Conservation (phyloP, 208 protist species). For the Leptomonas pyrrhocoris region DNA sequence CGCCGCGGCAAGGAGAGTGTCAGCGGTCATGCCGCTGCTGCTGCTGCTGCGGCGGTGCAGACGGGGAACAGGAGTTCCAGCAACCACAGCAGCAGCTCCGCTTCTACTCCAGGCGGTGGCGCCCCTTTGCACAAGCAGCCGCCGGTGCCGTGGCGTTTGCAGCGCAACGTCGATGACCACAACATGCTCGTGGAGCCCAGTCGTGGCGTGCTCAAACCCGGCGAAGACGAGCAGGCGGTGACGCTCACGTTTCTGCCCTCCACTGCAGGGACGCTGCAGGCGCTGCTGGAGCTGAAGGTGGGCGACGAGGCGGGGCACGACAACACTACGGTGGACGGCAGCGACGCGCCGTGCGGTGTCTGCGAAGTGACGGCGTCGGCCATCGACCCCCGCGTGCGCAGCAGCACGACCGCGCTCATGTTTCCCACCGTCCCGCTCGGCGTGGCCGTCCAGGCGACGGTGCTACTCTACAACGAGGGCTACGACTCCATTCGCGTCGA, state of each 20-base stretch:
- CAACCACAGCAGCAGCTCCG: constrained; percentile 10
- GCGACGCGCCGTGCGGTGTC: constrained; percentile 52
- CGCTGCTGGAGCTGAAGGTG: constrained; percentile 56
- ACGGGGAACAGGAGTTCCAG: neutral
- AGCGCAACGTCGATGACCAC: constrained; percentile 9
- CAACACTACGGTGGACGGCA: neutral
- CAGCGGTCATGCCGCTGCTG: no score
- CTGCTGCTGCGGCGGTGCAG: neutral
- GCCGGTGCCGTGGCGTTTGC: constrained; percentile 29
- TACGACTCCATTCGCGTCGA: constrained; percentile 90
- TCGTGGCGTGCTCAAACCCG: constrained; percentile 46
- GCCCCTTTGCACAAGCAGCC: constrained; percentile 24
- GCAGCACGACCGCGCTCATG: constrained; percentile 77
- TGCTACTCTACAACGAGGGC: constrained; percentile 92
- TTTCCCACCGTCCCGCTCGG: constrained; percentile 91
- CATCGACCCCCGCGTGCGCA: constrained; percentile 73
- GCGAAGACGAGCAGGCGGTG: constrained; percentile 54
- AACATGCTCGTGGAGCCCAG: constrained; percentile 72
- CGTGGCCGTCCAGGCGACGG: constrained; percentile 55
- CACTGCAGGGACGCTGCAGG: constrained; percentile 33
- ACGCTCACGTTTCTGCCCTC: constrained; percentile 77
- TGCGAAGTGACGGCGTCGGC: constrained; percentile 65
- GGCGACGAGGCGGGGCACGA: constrained; percentile 35
- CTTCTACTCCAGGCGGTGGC: constrained; percentile 1
- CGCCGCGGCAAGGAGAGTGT: constrained; percentile 38